Base-by-base conservation (phyloP, 2,329 filamentous ascomycete genomes). In the Setomelanomma holmii region DNA sequence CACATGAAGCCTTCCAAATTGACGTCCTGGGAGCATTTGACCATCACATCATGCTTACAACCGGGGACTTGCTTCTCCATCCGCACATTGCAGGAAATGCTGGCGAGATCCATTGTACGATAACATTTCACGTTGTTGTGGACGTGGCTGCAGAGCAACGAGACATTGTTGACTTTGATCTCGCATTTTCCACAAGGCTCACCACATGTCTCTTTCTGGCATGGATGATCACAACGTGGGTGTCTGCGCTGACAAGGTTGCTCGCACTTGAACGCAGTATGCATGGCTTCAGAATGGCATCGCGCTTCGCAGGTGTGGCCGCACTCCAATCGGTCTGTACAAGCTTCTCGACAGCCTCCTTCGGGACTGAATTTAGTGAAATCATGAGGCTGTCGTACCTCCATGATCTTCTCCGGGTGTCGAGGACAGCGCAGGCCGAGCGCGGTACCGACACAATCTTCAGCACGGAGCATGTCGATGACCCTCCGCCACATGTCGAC, bases 401-500 rank as follows among this genome's bases (percentile, higher is more conserved):
- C 6, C 3, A 72, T 67, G 1, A 38, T 10, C 1, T 45, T 72
- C 5, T 66, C 60, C 2, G 43, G 38, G 53, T 75, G 71, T 7
- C 68, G 56, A 2, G 69, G 62, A 27, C 71, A 75, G 33, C 61
- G 58, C n/a, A 74, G 55, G 4, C 38, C 59, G 1, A 74, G 34
- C 2, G 38, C 10, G 0, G 45, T 39, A 0, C 68, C 66, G 1
- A 74, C 41, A 2, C 42, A 55, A 4, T 61, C 58, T 0, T 39
- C 38, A 1, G 49, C 52, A 6, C 51, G 56, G 2, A 92, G 72
- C 19, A 87, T 82, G 0, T 72, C 52, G 7, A 87, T 68, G 0
- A 90, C 84, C 0, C 83, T 61, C 0, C 69, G 62, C 88, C 88
- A 91, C 86, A 90, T 90, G 0, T 72, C 66, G 0, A 90, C 78